phyloP scores from a whole-genome alignment of 2,329 filamentous ascomycete genomes.

The Fusarium circinatum region DNA sequence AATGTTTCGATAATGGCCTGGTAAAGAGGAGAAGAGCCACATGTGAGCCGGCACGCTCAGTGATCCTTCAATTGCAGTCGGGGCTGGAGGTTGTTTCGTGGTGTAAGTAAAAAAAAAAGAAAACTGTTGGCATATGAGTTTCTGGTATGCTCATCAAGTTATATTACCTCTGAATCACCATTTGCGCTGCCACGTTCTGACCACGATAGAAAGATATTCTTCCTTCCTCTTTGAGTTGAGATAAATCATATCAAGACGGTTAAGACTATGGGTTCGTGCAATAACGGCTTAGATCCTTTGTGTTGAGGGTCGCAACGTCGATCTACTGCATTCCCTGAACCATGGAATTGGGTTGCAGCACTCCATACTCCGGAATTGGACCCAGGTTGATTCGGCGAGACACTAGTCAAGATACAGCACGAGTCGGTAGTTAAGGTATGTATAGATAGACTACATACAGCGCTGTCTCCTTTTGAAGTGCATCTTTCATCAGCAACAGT shows the following conservation, averaged over 20 bases:
- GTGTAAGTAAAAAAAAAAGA: background rate
- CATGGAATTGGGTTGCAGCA: constrained; percentile 4
- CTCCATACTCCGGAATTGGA: background rate
- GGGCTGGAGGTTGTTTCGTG: background rate
- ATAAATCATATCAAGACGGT: background rate
- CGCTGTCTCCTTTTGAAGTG: background rate
- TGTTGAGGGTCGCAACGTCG: background rate
- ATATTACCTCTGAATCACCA: background rate
- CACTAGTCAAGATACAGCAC: background rate
- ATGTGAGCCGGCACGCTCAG: background rate
- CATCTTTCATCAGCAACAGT: background rate
- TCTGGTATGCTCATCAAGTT: background rate
- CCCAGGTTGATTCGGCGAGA: background rate
- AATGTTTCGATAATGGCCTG: background rate
- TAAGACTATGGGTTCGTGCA: background rate
- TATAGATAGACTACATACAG: background rate
- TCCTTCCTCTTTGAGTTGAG: background rate
- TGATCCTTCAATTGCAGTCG: background rate
- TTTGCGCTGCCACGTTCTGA: background rate
- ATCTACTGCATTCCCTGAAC: background rate
- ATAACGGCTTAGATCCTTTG: background rate
- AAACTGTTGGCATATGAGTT: background rate
- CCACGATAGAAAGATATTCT: background rate
- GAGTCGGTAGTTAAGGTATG: background rate
- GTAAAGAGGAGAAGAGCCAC: background rate